Evolutionary conservation across 1,139 yeast species (phyloP).

Genomic region (Wickerhamomyces sp.): DNA sequence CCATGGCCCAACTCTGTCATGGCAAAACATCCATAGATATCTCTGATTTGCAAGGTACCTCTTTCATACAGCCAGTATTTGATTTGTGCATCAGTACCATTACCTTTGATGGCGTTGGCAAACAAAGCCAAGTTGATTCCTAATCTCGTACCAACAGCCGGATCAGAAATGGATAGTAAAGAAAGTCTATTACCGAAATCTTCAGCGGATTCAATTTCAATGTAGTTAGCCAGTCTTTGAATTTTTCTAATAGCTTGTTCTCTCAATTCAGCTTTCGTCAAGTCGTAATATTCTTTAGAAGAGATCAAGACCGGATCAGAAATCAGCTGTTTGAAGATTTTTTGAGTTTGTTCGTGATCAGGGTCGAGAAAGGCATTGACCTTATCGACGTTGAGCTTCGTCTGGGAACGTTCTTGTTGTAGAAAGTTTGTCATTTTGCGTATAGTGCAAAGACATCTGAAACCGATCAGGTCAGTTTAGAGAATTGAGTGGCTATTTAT

Average conservation of each 20-base stretch:
- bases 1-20: conserved; percentile 97
- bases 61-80: conserved; percentile 68
- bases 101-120: conserved; percentile 63
- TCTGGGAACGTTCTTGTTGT: conserved; percentile 44
- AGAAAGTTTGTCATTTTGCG: conserved; percentile 24
- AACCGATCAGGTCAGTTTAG: no score
- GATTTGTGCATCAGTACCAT: conserved; percentile 58
- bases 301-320: conserved; percentile 52
- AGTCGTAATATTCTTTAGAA: conserved; percentile 46
- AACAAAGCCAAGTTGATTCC: conserved; percentile 73
- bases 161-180: conserved; percentile 42
- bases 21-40: conserved; percentile 84
- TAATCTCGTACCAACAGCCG: conserved; percentile 59
- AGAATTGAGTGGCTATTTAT: no score
- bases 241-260: conserved; percentile 49
- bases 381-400: conserved; percentile 42
- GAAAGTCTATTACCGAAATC: conserved; percentile 38
- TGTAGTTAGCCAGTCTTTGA: conserved; percentile 42
- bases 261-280: conserved; percentile 43
- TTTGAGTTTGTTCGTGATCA: conserved; percentile 38
- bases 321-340: conserved; percentile 40
- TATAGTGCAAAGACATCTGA: no score
- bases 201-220: conserved; percentile 41
- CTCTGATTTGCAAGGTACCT: conserved; percentile 62
- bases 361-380: conserved; percentile 54